phyloP scores from a whole-genome alignment of 768 basidiomycete genomes.

The Hypsizygus marmoreus region DNA sequence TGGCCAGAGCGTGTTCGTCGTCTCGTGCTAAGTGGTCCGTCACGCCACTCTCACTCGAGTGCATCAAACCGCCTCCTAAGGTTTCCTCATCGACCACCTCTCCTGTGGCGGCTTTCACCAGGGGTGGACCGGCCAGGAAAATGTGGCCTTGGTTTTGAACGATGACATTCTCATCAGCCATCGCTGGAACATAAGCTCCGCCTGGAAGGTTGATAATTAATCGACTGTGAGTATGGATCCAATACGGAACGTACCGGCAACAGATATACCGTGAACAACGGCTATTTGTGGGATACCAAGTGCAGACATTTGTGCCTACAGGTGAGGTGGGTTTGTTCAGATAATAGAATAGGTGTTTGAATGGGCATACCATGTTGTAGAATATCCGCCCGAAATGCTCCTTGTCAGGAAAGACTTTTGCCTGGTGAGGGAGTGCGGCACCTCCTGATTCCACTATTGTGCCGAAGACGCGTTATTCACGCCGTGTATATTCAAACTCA shows the following conservation, averaged over 20 bases:
- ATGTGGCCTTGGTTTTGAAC: constrained; percentile 91
- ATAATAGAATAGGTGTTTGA: not conserved
- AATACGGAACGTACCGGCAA: constrained; percentile 58
- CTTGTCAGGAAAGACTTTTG: constrained; percentile 93
- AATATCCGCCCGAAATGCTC: constrained; percentile 97
- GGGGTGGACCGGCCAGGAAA: constrained; percentile 91
- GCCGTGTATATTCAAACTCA: not conserved
- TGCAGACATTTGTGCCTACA: constrained; percentile 89
- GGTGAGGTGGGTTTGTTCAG: constrained; percentile 9
- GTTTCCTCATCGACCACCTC: constrained; percentile 93
- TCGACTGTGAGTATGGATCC: not conserved
- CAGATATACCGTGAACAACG: constrained; percentile 92
- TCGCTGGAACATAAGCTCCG: constrained; percentile 93
- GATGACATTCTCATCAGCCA: constrained; percentile 94
- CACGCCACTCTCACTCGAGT: constrained; percentile 88
- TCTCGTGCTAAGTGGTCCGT: constrained; percentile 86
- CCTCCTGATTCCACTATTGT: constrained; percentile 89
- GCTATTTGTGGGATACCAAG: constrained; percentile 90
- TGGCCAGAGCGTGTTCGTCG: constrained; percentile 83
- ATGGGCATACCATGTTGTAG: constrained; percentile 81
- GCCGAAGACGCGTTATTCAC: constrained; percentile 2
- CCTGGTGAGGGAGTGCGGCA: constrained; percentile 89
- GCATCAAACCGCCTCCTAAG: constrained; percentile 89
- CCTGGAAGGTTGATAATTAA: constrained; percentile 38
- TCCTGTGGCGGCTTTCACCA: constrained; percentile 94